Evolutionary conservation across 78 protist species (phyloP).

Genomic region (Guillardia theta): DNA sequence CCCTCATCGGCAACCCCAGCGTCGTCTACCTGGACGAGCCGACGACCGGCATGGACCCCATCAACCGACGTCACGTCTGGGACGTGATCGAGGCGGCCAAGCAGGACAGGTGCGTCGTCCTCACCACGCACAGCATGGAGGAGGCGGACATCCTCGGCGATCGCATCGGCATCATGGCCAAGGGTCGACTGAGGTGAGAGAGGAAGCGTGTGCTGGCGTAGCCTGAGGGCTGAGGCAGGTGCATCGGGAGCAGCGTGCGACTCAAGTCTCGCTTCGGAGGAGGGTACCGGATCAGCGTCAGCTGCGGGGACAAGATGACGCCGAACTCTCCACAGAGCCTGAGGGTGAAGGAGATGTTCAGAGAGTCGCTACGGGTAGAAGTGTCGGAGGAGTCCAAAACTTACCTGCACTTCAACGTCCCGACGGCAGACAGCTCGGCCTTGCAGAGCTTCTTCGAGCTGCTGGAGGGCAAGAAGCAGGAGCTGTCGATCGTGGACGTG

Average conservation of each 20-base stretch:
- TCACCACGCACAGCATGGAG: constrained; percentile 92
- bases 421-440: neutral
- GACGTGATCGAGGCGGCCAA: constrained; percentile 51
- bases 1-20: constrained; percentile 76
- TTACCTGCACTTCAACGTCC: neutral
- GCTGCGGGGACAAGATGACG: neutral
- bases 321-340: neutral
- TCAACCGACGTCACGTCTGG: constrained; percentile 70
- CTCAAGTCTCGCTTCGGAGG: constrained; percentile 78
- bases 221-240: no score
- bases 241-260: constrained; percentile 69
- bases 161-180: constrained; percentile 71
- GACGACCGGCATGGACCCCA: constrained; percentile 80
- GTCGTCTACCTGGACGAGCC: constrained; percentile 52
- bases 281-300: constrained; percentile 63
- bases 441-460: neutral
- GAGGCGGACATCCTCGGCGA: constrained; percentile 93
- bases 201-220: no score
- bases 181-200: neutral
- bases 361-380: neutral
- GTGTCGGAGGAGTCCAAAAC: neutral
- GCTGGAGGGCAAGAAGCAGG: neutral
- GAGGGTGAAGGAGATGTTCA: neutral
- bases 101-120: constrained; percentile 3
- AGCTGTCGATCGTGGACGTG: neutral